Percentiles rank a stretch among this genome's conserved stretches.
These are phyloP conservation scores for Anthostomella pinea DNA, from an alignment of 2,329 filamentous ascomycete species.

Conservation along the genomic window DNA sequence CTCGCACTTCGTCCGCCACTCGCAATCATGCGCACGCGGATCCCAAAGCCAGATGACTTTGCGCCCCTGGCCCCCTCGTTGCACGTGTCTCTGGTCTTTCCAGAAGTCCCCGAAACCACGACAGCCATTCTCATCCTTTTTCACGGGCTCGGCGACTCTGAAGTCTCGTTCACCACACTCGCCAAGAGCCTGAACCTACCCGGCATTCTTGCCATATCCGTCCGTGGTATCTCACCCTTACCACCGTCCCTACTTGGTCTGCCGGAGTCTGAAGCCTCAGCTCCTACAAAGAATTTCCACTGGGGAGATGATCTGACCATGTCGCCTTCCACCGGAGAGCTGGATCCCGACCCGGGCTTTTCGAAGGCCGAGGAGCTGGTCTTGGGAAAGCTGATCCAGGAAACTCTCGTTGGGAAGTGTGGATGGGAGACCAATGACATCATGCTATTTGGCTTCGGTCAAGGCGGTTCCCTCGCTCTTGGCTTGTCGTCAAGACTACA, in stretches of 20 bases:
- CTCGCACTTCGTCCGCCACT: too few relatives aligned
- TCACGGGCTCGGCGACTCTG: conserved; percentile 79
- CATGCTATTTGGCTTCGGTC: conserved; percentile 64
- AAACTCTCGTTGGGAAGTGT: conserved; percentile 50
- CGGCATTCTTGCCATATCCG: conserved; percentile 70
- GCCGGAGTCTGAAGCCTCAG: conserved; percentile 17
- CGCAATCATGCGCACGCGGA: conserved; percentile 47
- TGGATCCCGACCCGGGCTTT: conserved; percentile 64
- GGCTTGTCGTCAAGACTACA: conserved; percentile 49
- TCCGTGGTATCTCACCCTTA: conserved; percentile 68
- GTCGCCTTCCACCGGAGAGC: conserved; percentile 45
- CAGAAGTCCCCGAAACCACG: conserved; percentile 56
- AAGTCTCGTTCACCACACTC: conserved; percentile 65
- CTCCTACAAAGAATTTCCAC: conserved; percentile 45
- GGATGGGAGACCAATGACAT: conserved; percentile 61
- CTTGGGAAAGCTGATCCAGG: conserved; percentile 48
- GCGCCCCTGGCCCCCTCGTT: conserved; percentile 39
- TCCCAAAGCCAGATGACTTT: conserved; percentile 52
- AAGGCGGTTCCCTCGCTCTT: conserved; percentile 63
- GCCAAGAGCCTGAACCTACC: conserved; percentile 69
- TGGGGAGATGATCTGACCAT: conserved; percentile 67
- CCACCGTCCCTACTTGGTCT: conserved; percentile 63
- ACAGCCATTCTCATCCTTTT: conserved; percentile 78
- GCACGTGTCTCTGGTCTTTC: conserved; percentile 46
- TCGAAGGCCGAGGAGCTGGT: conserved; percentile 45